These are phyloP conservation scores for Shiraia bambusicola DNA, from an alignment of 2,329 filamentous ascomycete species.

Conservation along the genomic window DNA sequence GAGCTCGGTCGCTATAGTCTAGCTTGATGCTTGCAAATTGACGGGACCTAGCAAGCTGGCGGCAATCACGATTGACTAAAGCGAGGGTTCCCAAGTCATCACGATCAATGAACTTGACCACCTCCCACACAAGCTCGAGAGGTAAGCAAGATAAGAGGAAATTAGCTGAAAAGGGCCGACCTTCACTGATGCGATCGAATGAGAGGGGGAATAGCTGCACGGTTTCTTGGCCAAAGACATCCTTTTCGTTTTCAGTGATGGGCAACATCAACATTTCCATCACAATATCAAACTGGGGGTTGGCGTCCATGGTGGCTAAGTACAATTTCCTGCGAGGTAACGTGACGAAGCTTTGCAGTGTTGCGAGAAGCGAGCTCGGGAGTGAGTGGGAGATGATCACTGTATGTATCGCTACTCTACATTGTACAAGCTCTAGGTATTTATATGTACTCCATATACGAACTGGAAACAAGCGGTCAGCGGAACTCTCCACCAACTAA, in stretches of 20 bases:
- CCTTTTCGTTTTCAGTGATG: background rate
- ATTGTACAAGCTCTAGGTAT: no score
- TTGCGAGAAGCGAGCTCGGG: no score
- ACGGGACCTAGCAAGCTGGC: constrained; percentile 6
- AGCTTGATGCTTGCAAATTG: constrained; percentile 5
- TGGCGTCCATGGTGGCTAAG: no score
- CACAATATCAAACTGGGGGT: no score
- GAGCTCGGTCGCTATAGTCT: background rate
- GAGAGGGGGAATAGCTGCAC: background rate
- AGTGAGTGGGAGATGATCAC: no score
- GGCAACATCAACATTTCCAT: background rate
- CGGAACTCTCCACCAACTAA: no score
- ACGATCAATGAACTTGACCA: background rate
- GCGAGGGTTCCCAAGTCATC: constrained; percentile 2
- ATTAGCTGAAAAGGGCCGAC: constrained; percentile 1
- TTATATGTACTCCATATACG: no score
- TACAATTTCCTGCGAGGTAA: no score
- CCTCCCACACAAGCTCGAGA: background rate
- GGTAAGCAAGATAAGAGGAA: constrained; percentile 2
- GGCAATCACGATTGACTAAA: constrained; percentile 3
- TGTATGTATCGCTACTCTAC: no score
- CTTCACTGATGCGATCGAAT: constrained; percentile 7
- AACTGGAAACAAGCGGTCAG: no score
- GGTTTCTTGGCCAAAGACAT: constrained; percentile 1
- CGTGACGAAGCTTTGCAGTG: no score